Base-by-base conservation (phyloP, 208 protist species). In the Acanthamoeba quina region DNA sequence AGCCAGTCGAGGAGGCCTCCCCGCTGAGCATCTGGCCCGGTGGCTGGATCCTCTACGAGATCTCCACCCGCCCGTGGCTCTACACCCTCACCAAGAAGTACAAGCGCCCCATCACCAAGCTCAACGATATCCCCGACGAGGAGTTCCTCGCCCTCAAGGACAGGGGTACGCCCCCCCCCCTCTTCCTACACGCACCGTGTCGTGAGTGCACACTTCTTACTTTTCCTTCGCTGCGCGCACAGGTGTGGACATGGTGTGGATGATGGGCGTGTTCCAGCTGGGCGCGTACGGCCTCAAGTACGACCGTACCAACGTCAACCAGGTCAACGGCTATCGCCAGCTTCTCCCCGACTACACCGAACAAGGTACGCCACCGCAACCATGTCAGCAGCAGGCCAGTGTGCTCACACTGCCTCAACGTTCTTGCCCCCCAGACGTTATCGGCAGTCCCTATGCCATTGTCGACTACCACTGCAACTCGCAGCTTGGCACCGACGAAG, bases 401-500 rank as follows among this genome's bases (percentile, higher is more conserved):
- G 29, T 78, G 17, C 24, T 21, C 34, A 41, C 24, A 78, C n/a
- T 41, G 17, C 31, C 31, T 78, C 68, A 37, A 0, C 0, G n/a
- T 13, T 17, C 10, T 9, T 24, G 13, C 4, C 29, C 31, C 11
- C 10, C 66, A 31, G 97, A 98, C 86, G 95, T 98, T 64, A 98
- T 98, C 82, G 97, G 97, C 31, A 97, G 95, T 60, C 97, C 97
- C 21, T 98, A 97, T 91, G 96, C 96, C 15, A 94, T 98, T 21
- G 93, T 90, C 0, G 68, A 97, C 2, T 98, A 97, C 83, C 58
- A 64, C 5, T 24, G 72, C n/a, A 98, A 98, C 41, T 11, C 94
- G 37, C 80, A 95, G 31, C 31, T 98, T 26, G 96, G 96, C 5
- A 66, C 56, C 5, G 72, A 94, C n/a, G 21, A 31, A 29, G 97